A percentile compares a stretch with the other conserved stretches of the same genome.
Evolutionary conservation across 345 rosid genomes (phyloP).

Genomic region (Arabis hirsuta): DNA sequence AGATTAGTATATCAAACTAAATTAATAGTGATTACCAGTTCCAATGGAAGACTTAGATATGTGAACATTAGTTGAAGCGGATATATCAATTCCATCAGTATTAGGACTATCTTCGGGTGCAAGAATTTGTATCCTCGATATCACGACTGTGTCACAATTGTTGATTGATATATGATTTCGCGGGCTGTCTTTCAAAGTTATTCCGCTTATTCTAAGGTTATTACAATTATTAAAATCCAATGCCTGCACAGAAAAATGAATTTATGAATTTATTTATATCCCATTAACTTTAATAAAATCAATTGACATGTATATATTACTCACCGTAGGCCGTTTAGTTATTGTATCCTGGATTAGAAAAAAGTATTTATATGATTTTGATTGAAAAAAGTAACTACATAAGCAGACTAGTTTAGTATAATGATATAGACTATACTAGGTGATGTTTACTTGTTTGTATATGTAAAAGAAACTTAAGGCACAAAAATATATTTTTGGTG

Average conservation of each 20-base stretch:
- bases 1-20: neutral
- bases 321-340: neutral
- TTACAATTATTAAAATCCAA: conserved; percentile 36
- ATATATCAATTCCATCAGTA: conserved; percentile 63
- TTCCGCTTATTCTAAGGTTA: conserved; percentile 38
- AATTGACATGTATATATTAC: neutral
- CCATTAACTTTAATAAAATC: neutral
- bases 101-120: conserved; percentile 61
- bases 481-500: neutral
- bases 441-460: neutral
- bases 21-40: conserved; percentile 47
- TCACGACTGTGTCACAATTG: conserved; percentile 28
- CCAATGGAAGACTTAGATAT: conserved; percentile 40
- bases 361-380: neutral
- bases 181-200: conserved; percentile 47
- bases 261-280: neutral
- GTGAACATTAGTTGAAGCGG: conserved; percentile 38
- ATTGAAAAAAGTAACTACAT: too few relatives aligned
- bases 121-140: conserved; percentile 44
- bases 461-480: neutral
- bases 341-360: neutral
- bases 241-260: conserved; percentile 24
- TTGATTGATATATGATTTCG: conserved; percentile 44
- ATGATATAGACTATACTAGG: too few relatives aligned
- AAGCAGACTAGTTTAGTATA: too few relatives aligned